These are phyloP conservation scores for Cryphonectria radicalis DNA, from an alignment of 2,329 filamentous ascomycete genomes.

Conservation along the genomic window DNA sequence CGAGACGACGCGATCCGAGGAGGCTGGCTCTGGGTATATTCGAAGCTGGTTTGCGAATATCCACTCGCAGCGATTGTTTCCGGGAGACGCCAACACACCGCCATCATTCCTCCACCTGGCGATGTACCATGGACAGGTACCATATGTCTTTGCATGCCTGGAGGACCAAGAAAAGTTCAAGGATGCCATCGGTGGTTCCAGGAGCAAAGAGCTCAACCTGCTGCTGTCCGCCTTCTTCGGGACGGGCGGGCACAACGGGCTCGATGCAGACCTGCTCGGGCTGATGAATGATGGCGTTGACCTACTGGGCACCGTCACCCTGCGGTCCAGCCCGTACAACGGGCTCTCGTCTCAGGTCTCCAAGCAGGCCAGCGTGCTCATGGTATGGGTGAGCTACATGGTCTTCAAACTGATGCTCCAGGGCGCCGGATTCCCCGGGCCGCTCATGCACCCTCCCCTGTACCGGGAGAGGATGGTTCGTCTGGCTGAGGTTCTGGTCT, in stretches of 20 bases:
- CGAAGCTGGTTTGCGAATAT: neutral
- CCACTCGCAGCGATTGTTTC: neutral
- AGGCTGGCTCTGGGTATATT: neutral
- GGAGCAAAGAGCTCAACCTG: neutral
- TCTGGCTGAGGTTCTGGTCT: neutral
- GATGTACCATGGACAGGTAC: neutral
- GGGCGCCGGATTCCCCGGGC: neutral
- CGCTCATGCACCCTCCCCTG: neutral
- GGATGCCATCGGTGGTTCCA: neutral
- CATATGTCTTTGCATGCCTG: constrained; percentile 3
- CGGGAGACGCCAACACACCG: neutral
- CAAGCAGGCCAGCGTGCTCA: neutral
- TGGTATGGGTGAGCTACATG: neutral
- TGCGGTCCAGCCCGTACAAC: neutral
- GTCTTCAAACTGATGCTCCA: neutral
- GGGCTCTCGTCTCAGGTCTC: neutral
- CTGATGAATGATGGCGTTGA: neutral
- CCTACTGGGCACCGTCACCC: neutral
- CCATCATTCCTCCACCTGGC: constrained; percentile 4
- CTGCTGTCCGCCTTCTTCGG: constrained; percentile 8
- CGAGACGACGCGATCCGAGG: neutral
- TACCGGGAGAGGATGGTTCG: neutral
- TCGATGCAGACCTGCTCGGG: neutral
- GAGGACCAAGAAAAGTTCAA: neutral
- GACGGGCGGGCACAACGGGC: neutral